Percentiles rank a stretch among this genome's conserved stretches.
Evolutionary conservation across 2,329 filamentous ascomycete species (phyloP).

Genomic region (Xenoacremonium recifei): DNA sequence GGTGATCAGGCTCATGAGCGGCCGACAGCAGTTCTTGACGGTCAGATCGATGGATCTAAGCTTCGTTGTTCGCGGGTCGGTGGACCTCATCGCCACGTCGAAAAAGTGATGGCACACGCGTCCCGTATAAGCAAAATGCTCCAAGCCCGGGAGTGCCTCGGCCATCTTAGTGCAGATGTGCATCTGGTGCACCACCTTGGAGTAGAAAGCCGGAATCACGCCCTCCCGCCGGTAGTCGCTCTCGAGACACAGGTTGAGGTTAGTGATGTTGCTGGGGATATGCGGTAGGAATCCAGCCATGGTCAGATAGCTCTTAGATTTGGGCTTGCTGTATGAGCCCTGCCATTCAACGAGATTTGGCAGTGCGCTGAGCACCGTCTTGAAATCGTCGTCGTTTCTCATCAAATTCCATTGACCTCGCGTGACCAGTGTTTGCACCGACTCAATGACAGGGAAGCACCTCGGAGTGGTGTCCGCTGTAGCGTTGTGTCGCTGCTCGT

Average conservation of each 20-base stretch:
- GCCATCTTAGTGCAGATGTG: constrained; percentile 68
- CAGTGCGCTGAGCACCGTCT: constrained; percentile 58
- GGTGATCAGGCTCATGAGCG: constrained; percentile 41
- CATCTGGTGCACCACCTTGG: constrained; percentile 56
- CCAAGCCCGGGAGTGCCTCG: constrained; percentile 57
- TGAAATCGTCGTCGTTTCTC: constrained; percentile 61
- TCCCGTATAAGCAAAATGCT: constrained; percentile 71
- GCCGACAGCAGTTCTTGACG: constrained; percentile 72
- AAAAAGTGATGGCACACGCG: constrained; percentile 71
- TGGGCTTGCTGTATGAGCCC: constrained; percentile 67
- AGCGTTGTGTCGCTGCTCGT: constrained; percentile 18
- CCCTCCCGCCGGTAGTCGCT: constrained; percentile 68
- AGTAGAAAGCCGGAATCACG: constrained; percentile 58
- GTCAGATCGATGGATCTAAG: constrained; percentile 69
- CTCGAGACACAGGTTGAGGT: constrained; percentile 68
- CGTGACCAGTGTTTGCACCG: constrained; percentile 66
- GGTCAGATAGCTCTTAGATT: constrained; percentile 70
- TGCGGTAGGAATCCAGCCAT: constrained; percentile 62
- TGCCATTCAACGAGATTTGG: constrained; percentile 65
- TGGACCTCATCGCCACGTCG: constrained; percentile 50
- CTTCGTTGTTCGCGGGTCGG: constrained; percentile 46
- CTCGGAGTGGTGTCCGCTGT: constrained; percentile 28
- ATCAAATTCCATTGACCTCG: constrained; percentile 79
- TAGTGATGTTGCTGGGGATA: constrained; percentile 57
- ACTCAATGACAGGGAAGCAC: constrained; percentile 49